Conservation (phyloP, 2,329 filamentous ascomycete species). For the Venturia aucupariae region DNA sequence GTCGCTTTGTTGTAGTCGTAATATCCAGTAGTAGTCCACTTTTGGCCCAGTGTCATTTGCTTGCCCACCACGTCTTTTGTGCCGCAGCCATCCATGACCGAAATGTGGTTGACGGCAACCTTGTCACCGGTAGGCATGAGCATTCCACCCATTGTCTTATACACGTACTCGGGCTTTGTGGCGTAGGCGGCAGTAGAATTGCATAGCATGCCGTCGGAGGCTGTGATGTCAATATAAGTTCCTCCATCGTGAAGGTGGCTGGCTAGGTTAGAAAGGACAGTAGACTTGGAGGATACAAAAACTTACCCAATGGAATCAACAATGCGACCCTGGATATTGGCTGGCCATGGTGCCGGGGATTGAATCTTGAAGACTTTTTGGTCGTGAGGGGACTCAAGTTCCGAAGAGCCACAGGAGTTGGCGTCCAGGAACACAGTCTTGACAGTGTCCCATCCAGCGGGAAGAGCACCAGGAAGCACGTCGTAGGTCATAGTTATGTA, state of each 20-base stretch:
- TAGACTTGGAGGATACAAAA: not conserved
- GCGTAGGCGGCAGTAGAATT: not conserved
- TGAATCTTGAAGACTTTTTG: not conserved
- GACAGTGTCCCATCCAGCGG: not conserved
- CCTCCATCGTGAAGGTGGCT: constrained; percentile 14
- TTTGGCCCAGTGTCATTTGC: not conserved
- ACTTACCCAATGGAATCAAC: constrained; percentile 8
- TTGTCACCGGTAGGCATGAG: not conserved
- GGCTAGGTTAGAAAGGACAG: not conserved
- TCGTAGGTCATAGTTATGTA: constrained; percentile 15
- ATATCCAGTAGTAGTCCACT: constrained; percentile 1
- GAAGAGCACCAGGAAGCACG: not conserved
- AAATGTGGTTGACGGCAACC: constrained; percentile 7
- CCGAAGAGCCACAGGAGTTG: constrained; percentile 12
- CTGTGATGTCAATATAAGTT: not conserved
- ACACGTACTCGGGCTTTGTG: not conserved
- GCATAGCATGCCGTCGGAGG: not conserved
- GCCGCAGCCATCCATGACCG: constrained; percentile 6
- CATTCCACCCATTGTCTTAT: not conserved
- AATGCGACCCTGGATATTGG: constrained; percentile 6
- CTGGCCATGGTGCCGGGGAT: not conserved
- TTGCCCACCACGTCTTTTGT: not conserved
- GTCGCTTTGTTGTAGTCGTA: constrained; percentile 11
- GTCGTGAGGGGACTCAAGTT: constrained; percentile 5
- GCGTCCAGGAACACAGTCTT: constrained; percentile 12